These are phyloP conservation scores for Sphaerulina musiva DNA, from an alignment of 2,329 filamentous ascomycete genomes.

Conservation along the genomic window DNA sequence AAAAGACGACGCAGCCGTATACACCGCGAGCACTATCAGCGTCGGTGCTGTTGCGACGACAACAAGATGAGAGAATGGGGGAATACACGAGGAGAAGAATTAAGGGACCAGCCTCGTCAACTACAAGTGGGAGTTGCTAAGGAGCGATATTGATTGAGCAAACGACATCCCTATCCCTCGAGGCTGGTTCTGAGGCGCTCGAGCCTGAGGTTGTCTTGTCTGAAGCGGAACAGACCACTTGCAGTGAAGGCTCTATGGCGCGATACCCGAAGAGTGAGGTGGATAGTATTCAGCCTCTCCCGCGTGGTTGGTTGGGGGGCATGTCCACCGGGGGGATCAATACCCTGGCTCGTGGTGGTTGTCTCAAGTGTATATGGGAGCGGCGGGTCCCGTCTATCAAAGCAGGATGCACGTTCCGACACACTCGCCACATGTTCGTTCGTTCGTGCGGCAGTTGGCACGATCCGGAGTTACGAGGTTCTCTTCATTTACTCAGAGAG, in stretches of 20 bases:
- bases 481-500: no score
- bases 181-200: constrained; percentile 5
- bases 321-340: background rate
- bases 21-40: background rate
- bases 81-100: no score
- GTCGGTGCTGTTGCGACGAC: constrained; percentile 2
- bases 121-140: background rate
- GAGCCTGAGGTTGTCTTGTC: background rate
- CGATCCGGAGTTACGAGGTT: no score
- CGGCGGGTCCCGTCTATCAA: no score
- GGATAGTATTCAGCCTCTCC: background rate
- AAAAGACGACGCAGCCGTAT: background rate
- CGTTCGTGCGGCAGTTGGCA: no score
- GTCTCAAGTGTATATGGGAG: background rate
- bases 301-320: background rate
- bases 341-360: background rate
- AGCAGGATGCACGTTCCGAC: background rate
- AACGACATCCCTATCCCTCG: background rate
- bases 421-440: background rate
- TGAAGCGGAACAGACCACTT: background rate
- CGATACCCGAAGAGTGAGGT: background rate
- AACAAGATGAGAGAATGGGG: background rate
- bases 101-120: no score
- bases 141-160: constrained; percentile 3
- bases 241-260: background rate